phyloP scores from a whole-genome alignment of 2,329 filamentous ascomycete species.

The Aspergillus cejpii region DNA sequence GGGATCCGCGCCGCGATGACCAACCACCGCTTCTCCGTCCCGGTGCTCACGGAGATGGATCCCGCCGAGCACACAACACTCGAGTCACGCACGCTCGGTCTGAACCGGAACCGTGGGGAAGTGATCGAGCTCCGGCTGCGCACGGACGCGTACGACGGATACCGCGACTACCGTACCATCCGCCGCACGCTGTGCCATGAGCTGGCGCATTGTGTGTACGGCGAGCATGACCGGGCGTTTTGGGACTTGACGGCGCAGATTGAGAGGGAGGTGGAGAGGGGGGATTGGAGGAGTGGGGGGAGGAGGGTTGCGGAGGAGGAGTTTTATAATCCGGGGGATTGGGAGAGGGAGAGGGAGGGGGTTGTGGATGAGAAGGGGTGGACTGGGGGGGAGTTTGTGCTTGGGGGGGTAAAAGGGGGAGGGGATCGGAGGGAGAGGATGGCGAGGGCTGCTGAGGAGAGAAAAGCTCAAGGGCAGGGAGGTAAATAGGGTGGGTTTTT shows the following conservation, averaged over 20 bases:
- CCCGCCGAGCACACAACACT: slow-evolving; percentile 75
- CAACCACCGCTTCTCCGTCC: slow-evolving; percentile 76
- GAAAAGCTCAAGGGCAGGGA: slow-evolving; percentile 42
- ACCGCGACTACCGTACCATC: slow-evolving; percentile 86
- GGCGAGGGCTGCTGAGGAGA: slow-evolving; percentile 66
- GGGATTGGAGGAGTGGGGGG: slow-evolving; percentile 71
- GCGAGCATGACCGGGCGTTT: slow-evolving; percentile 77
- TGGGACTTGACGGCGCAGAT: slow-evolving; percentile 85
- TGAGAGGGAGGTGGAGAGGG: slow-evolving; percentile 73
- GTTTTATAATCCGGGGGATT: slow-evolving; percentile 55
- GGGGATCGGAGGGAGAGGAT: slow-evolving; percentile 67
- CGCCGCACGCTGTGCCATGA: slow-evolving; percentile 92
- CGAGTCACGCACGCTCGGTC: slow-evolving; percentile 71
- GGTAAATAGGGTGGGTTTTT: slow-evolving; percentile 21
- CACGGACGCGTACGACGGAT: slow-evolving; percentile 93
- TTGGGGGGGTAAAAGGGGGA: slow-evolving; percentile 51
- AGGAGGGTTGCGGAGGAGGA: slow-evolving; percentile 53
- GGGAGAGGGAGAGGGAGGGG: slow-evolving; percentile 44
- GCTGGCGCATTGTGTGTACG: slow-evolving; percentile 82
- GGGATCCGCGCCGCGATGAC: slow-evolving; percentile 81
- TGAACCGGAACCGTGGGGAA: slow-evolving; percentile 83
- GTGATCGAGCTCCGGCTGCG: slow-evolving; percentile 83
- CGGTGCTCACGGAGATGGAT: slow-evolving; percentile 91
- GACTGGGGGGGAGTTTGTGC: slow-evolving; percentile 71
- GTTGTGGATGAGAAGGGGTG: slow-evolving; percentile 66